Conservation (phyloP, 345 rosid genomes). For the Citrus cavaleriei region DNA sequence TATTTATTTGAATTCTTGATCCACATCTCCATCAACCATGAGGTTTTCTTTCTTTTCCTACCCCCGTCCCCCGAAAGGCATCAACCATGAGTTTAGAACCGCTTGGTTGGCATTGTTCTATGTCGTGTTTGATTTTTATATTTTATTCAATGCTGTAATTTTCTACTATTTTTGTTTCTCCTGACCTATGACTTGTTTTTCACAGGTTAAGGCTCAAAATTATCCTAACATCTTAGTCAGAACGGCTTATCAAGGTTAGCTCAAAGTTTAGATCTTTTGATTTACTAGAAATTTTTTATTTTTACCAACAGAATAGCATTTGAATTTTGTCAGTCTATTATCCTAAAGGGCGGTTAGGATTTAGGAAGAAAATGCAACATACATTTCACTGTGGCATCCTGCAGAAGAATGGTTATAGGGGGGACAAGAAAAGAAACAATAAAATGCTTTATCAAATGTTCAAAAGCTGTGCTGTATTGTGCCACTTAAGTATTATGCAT, state of each 20-base stretch:
- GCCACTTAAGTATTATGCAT: background rate
- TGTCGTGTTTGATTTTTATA: background rate
- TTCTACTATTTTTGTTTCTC: background rate
- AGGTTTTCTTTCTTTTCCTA: no score
- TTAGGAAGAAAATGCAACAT: background rate
- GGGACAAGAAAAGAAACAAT: background rate
- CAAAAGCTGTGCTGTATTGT: background rate
- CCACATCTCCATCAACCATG: background rate
- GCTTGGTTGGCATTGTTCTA: background rate
- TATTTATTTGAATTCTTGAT: background rate
- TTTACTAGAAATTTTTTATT: background rate
- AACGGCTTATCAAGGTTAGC: constrained; percentile 81
- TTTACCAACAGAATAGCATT: background rate
- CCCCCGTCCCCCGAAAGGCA: background rate
- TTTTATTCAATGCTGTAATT: background rate
- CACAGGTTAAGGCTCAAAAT: constrained; percentile 66
- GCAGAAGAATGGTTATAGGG: background rate
- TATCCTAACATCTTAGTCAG: constrained; percentile 80
- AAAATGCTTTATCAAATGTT: background rate
- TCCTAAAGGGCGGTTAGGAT: background rate
- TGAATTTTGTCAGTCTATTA: background rate
- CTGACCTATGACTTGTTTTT: constrained; percentile 5
- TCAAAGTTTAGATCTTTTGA: background rate
- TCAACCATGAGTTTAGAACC: background rate
- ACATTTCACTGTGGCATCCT: background rate